Base-by-base conservation (phyloP, 768 basidiomycete genomes). In the Xerocomellus intermedius region DNA sequence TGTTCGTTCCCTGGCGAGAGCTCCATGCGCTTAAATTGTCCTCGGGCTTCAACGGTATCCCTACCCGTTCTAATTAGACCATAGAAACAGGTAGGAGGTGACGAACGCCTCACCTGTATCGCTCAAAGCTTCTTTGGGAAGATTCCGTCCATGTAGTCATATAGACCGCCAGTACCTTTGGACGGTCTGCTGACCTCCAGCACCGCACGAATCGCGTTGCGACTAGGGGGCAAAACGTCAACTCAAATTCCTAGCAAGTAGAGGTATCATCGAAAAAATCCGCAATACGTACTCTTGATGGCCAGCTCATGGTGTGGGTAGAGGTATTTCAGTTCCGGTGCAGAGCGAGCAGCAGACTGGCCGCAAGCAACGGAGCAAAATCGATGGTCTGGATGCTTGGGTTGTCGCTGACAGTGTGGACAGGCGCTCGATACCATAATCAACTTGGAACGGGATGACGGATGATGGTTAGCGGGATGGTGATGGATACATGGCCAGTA, bases 131-230 rank as follows among this genome's bases (percentile, higher is more conserved):
- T 28, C 21, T 47, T 28, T 50, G 14, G 4, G 35, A 54, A 2
- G 48, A 17, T 43, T 57, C 48, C 2, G 59, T 52, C 64, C 67
- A 69, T 3, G 56, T 64, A 14, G 64, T 62, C 62, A 67, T 59
- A 9, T 51, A 62, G 14, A 67, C 54, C 2, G 37, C 65, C 22
- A 43, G 24, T 12, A 67, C 45, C 5, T 24, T 63, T 8, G 67
- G 67, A 42, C 8, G 14, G 12, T 46, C 38, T 14, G 1, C 14
- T 28, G 35, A 53, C 5, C 7, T 6, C 64, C 66, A 67, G 17
- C 38, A 17, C 2, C 26, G 4, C 30, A 48, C 12, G 17, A 69
- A 56, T 12, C 21, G 56, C 9, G 28, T 47, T 6, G 52, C 38
- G 2, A 69, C 66, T 67, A 26, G n/a, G 4, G 16, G 10, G 22